Conservation (phyloP, 2,329 filamentous ascomycete species). For the Chaetomium sp. region DNA sequence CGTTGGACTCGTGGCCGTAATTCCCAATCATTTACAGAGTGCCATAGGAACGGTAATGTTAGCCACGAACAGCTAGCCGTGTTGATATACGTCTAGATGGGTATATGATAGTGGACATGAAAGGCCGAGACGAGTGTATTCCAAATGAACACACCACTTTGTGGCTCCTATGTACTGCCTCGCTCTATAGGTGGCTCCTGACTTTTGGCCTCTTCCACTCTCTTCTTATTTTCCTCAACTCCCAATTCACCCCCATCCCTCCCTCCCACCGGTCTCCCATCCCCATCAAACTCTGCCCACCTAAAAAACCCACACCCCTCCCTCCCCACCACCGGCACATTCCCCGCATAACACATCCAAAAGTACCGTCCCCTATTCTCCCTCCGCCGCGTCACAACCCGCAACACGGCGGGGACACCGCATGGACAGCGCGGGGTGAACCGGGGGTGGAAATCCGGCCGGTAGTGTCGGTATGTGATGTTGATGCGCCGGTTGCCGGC, state of each 20-base stretch:
- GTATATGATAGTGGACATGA: too few species aligned
- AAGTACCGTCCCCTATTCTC: constrained; percentile 73
- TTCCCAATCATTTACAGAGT: too few species aligned
- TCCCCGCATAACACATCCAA: constrained; percentile 85
- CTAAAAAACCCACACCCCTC: constrained; percentile 70
- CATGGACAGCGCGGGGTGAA: constrained; percentile 76
- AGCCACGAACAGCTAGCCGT: too few species aligned
- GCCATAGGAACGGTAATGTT: too few species aligned
- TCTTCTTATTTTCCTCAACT: not conserved
- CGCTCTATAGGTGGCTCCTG: too few species aligned
- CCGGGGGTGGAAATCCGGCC: constrained; percentile 66
- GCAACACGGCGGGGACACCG: constrained; percentile 58
- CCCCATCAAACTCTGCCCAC: constrained; percentile 81
- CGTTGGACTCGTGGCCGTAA: too few species aligned
- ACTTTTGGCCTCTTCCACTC: too few species aligned
- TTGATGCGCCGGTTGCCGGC: constrained; percentile 80
- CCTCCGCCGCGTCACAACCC: constrained; percentile 72
- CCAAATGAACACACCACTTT: too few species aligned
- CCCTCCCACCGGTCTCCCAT: constrained; percentile 61
- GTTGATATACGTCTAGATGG: too few species aligned
- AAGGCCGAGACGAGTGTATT: too few species aligned
- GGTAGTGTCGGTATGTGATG: constrained; percentile 87
- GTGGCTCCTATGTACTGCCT: too few species aligned
- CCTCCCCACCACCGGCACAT: constrained; percentile 52
- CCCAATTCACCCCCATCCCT: too few species aligned